Percentiles rank a stretch among this genome's conserved stretches.
Evolutionary conservation across 139 green algal genomes (phyloP).

Genomic region (Astrephomene gubernaculifera): DNA sequence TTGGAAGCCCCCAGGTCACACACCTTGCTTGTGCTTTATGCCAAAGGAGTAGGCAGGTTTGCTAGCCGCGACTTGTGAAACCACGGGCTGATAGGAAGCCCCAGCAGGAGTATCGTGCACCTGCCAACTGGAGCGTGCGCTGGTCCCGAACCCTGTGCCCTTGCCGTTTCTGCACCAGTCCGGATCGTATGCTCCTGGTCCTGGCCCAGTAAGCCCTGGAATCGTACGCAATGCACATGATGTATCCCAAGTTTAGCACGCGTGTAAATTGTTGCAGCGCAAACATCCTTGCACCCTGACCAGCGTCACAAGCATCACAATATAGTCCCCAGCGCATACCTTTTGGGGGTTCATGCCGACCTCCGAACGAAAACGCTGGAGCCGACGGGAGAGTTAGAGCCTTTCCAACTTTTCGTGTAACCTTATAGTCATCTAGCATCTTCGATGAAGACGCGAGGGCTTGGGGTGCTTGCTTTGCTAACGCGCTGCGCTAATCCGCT

Average conservation of each 20-base stretch:
- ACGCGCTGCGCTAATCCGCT: too few relatives aligned
- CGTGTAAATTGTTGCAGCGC: too few relatives aligned
- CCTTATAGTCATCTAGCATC: slow-evolving; percentile 23
- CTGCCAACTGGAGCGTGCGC: neutral
- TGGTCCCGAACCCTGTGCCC: slow-evolving; percentile 37
- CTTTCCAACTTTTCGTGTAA: slow-evolving; percentile 20
- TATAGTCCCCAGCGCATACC: too few relatives aligned
- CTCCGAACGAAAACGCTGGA: slow-evolving; percentile 34
- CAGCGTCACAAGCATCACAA: too few relatives aligned
- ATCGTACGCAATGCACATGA: too few relatives aligned
- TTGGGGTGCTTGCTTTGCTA: too few relatives aligned
- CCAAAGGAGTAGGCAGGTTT: slow-evolving; percentile 32
- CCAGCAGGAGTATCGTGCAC: neutral
- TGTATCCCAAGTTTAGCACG: too few relatives aligned
- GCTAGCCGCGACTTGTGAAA: neutral
- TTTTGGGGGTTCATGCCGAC: slow-evolving; percentile 22
- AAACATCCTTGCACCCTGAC: too few relatives aligned
- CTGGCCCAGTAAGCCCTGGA: too few relatives aligned
- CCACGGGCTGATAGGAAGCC: neutral
- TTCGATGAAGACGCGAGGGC: neutral
- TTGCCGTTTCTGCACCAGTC: neutral
- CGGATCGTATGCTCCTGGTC: slow-evolving; percentile 24
- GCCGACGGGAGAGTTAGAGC: slow-evolving; percentile 16
- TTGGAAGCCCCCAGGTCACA: too few relatives aligned
- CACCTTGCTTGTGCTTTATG: slow-evolving; percentile 1